Evolutionary conservation across 148 eudicot genomes (phyloP).

Genomic region (Oxyria digyna): DNA sequence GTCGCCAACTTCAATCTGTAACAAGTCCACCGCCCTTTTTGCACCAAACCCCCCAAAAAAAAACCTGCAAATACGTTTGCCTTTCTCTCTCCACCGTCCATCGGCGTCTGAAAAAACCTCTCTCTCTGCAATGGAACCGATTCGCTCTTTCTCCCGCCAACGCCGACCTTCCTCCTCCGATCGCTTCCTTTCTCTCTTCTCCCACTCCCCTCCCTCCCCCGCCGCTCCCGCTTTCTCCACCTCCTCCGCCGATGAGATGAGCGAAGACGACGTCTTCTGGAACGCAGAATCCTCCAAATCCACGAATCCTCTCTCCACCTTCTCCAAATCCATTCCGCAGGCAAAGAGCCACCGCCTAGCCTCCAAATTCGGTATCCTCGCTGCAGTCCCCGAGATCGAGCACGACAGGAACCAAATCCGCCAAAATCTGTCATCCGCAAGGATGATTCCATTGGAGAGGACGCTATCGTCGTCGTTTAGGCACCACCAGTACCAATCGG

Average conservation of each 20-base stretch:
- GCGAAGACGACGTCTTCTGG: slow-evolving; percentile 35
- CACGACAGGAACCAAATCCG: neutral
- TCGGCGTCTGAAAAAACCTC: neutral
- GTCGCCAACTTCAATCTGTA: neutral
- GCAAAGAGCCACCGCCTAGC: neutral
- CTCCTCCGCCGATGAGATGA: slow-evolving; percentile 25
- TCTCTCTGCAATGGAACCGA: slow-evolving; percentile 12
- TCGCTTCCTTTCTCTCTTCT: slow-evolving; percentile 16
- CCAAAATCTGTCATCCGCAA: slow-evolving; percentile 13
- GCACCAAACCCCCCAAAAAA: neutral
- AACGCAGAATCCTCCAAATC: slow-evolving; percentile 12
- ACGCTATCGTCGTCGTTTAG: slow-evolving; percentile 13
- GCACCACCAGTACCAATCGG: slow-evolving; percentile 29
- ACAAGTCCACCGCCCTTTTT: neutral
- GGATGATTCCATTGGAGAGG: slow-evolving; percentile 21
- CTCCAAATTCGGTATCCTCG: slow-evolving; percentile 30
- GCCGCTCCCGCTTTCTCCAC: neutral
- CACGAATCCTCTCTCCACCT: slow-evolving; percentile 9
- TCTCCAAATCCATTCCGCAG: neutral
- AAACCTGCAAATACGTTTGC: neutral
- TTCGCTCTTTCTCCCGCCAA: slow-evolving; percentile 11
- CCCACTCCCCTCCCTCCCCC: slow-evolving; percentile 8
- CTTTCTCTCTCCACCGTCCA: neutral
- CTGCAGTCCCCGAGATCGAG: slow-evolving; percentile 21
- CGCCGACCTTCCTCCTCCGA: slow-evolving; percentile 17